Evolutionary conservation across 73 alveolate species (phyloP), one percentile per base, ranked within the genome.

Genomic region (Paramecium sonneborni): DNA sequence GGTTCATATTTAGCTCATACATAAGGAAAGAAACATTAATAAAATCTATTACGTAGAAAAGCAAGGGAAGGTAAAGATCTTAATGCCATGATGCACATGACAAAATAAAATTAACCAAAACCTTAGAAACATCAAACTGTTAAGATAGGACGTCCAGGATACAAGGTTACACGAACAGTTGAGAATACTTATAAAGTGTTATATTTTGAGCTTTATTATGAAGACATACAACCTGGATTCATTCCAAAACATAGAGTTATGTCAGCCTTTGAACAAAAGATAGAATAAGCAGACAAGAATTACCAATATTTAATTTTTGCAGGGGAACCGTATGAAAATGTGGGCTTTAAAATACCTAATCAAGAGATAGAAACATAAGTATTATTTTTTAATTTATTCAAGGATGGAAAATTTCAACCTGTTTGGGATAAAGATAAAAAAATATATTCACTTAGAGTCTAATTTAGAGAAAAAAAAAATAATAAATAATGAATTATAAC

Each of bases 91-190:
- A 97, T 96, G 93, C 97, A 95, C 43, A 96, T 96, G 46, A 41
- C 92, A 92, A 93, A 93, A 94, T 92, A 92, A 95, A 86, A 72
- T 14, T 35, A 76, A 76, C 90, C 74, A 1, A 58, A 62, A 72
- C 62, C 92, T 84, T 93, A 85, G 48, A 95, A 85, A 93, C 92
- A 94, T 93, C 85, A 92, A 93, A 95, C 93, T 69, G 92, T 97
- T 41, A 98, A 98, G 95, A 98, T 99, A 6, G 99, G 99, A 1
- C 67, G 99, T 79, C 99, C 99, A n/a, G 99, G 99, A 28, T 98
- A 99, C 94, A 93, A 98, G 76, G 99, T 98, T 41, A 95, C 97
- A 67, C 97, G 98, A 92, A 98, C 96, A 94, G 95, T 97, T 57
- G 99, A 99, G 92, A 95, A 98, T 26, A 96, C 96, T 79, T 97